Evolutionary conservation across 768 basidiomycete genomes (phyloP), one percentile per base, ranked within the genome.

Genomic region (Scleroderma bovista): DNA sequence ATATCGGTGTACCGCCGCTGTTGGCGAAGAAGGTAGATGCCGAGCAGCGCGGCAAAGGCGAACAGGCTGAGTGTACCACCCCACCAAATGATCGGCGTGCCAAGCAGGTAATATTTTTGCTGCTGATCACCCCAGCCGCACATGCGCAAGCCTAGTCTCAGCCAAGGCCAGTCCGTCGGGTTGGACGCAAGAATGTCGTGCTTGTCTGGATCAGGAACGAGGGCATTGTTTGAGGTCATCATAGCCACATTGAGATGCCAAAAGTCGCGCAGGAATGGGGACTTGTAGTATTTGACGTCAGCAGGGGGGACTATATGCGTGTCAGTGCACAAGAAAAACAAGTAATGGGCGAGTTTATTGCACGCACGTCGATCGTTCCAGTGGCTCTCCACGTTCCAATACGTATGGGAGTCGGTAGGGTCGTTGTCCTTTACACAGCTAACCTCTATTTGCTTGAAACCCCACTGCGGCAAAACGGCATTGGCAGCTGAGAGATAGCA

Each of bases 181-280:
- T 79, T 81, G 31, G 93, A 95, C 0, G 95, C 96, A 46, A 99
- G 82, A 62, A 97, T 92, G 65, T 99, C 96, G 59, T 95, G 92
- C 70, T 98, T 98, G 75, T 99, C 96, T 0, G 95, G 93, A 61
- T 99, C 93, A 1, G 96, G 96, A 36, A 98, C 67, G 48, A 99
- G 84, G 0, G 96, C 95, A 63, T 99, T 99, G 73, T 99, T 99
- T 5, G 96, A 97, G 0, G 95, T 96, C 91, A 94, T 93, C 96
- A 99, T 99, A 8, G 94, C 96, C 22, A 99, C 92, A 62, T 99
- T 99, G 50, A 99, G 80, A 65, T 99, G 95, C 85, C 92, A 94
- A 69, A 99, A 99, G 71, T 99, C 95, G 46, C 88, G 84, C 41
- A 95, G 71, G 78, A 99, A 99, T 0, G 95, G 87, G 2, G 95